These are phyloP conservation scores for Penicillium lividum DNA, from an alignment of 495 filamentous ascomycete genomes.

Conservation along the genomic window DNA sequence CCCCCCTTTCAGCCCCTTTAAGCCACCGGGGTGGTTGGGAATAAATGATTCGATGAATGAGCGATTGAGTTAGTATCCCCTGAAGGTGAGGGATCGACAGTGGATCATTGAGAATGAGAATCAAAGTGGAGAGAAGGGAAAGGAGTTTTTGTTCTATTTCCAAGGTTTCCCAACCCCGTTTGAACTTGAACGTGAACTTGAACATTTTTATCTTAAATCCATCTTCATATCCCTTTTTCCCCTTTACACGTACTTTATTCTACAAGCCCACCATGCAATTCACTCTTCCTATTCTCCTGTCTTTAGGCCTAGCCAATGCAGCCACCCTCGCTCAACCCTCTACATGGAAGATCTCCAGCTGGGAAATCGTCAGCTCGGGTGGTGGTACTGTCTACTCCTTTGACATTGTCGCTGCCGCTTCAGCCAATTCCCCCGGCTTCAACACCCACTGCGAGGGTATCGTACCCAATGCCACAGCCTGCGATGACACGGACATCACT, in stretches of 20 bases:
- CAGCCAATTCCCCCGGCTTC: constrained; percentile 41
- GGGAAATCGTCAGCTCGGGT: constrained; percentile 36
- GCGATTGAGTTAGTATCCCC: constrained; percentile 6
- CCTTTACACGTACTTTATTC: neutral
- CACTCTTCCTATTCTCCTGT: constrained; percentile 33
- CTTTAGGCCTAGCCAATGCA: constrained; percentile 30
- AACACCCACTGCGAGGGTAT: constrained; percentile 41
- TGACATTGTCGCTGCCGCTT: constrained; percentile 31
- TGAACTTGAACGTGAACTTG: neutral
- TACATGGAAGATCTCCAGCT: constrained; percentile 33
- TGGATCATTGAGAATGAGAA: constrained; percentile 2
- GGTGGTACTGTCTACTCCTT: constrained; percentile 41
- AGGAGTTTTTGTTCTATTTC: neutral
- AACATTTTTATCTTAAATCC: neutral
- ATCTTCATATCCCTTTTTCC: neutral
- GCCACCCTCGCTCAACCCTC: constrained; percentile 18
- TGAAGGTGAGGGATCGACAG: constrained; percentile 5
- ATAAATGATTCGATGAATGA: neutral
- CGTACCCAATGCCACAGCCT: constrained; percentile 25
- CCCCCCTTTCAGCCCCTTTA: neutral
- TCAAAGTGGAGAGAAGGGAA: neutral
- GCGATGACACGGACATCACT: constrained; percentile 30
- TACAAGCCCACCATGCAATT: constrained; percentile 34
- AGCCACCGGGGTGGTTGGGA: constrained; percentile 3
- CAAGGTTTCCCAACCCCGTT: constrained; percentile 1